Evolutionary conservation across 2,329 filamentous ascomycete genomes (phyloP).

Genomic region (Mycocentrospora acerina): DNA sequence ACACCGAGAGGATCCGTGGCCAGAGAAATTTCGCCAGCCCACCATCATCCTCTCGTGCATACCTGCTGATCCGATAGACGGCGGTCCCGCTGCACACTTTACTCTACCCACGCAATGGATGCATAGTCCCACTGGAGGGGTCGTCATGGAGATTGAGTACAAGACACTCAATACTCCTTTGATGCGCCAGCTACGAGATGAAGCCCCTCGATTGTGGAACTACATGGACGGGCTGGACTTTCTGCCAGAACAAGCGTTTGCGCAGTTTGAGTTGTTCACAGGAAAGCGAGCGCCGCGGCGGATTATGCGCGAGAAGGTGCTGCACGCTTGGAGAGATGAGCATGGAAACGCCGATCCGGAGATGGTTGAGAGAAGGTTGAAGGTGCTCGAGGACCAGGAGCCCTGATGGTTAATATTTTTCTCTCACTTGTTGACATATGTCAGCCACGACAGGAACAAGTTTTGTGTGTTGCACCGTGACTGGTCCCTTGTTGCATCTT

Average conservation of each 20-base stretch:
- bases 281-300: conserved; percentile 69
- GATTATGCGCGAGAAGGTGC: conserved; percentile 68
- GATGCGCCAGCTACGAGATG: conserved; percentile 64
- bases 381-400: conserved; percentile 39
- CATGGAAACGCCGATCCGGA: conserved; percentile 32
- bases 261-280: conserved; percentile 80
- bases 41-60: conserved; percentile 78
- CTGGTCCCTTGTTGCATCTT: no score
- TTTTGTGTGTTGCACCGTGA: no score
- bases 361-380: conserved; percentile 37
- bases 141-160: conserved; percentile 73
- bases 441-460: no score
- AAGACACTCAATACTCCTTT: conserved; percentile 72
- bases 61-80: conserved; percentile 67
- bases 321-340: conserved; percentile 40
- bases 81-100: conserved; percentile 67
- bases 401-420: no score
- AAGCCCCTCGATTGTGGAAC: conserved; percentile 67
- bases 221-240: conserved; percentile 75
- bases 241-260: conserved; percentile 75
- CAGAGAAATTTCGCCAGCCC: conserved; percentile 61
- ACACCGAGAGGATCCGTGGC: conserved; percentile 65
- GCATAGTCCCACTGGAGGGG: conserved; percentile 70
- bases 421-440: no score
- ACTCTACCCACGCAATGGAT: conserved; percentile 70